Percentiles rank a stretch among this genome's conserved stretches.
These are phyloP conservation scores for Penicillium pancosmium DNA, from an alignment of 495 filamentous ascomycete genomes.

Conservation along the genomic window DNA sequence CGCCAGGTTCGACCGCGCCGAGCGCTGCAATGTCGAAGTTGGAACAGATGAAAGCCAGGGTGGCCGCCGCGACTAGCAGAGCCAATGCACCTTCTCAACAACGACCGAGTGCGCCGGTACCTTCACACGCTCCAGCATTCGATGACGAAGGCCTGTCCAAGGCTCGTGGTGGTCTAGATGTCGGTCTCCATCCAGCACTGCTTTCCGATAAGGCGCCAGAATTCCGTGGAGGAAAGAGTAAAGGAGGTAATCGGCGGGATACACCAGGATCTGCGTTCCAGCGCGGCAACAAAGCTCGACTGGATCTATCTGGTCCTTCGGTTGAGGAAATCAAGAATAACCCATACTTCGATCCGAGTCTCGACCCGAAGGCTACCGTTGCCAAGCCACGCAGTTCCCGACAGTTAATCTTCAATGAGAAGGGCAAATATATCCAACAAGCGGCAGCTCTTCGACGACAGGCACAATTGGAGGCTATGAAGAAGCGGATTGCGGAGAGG, in stretches of 20 bases:
- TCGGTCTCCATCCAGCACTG: constrained; percentile 84
- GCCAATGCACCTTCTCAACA: constrained; percentile 49
- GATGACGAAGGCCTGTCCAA: constrained; percentile 53
- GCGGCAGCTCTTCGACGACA: constrained; percentile 85
- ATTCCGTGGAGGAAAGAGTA: constrained; percentile 61
- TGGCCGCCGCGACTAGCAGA: constrained; percentile 72
- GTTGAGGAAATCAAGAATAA: constrained; percentile 72
- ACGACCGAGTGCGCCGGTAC: constrained; percentile 39
- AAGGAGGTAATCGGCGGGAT: constrained; percentile 58
- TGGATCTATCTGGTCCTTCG: constrained; percentile 71
- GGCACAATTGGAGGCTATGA: constrained; percentile 89
- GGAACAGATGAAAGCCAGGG: constrained; percentile 78
- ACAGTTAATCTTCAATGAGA: constrained; percentile 88
- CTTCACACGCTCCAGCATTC: constrained; percentile 40
- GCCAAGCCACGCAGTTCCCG: constrained; percentile 67
- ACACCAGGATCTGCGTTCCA: constrained; percentile 48
- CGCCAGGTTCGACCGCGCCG: constrained; percentile 46
- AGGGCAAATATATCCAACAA: constrained; percentile 95
- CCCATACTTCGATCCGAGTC: constrained; percentile 81
- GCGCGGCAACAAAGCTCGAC: constrained; percentile 51
- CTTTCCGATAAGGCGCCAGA: constrained; percentile 72
- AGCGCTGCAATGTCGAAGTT: constrained; percentile 54
- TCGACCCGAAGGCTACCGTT: constrained; percentile 63
- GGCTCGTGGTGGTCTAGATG: constrained; percentile 78
- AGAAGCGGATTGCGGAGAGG: constrained; percentile 84